A percentile compares a stretch with the other conserved stretches of the same genome.
Evolutionary conservation across 495 filamentous ascomycete species (phyloP).

Genomic region (Xylaria acuta): DNA sequence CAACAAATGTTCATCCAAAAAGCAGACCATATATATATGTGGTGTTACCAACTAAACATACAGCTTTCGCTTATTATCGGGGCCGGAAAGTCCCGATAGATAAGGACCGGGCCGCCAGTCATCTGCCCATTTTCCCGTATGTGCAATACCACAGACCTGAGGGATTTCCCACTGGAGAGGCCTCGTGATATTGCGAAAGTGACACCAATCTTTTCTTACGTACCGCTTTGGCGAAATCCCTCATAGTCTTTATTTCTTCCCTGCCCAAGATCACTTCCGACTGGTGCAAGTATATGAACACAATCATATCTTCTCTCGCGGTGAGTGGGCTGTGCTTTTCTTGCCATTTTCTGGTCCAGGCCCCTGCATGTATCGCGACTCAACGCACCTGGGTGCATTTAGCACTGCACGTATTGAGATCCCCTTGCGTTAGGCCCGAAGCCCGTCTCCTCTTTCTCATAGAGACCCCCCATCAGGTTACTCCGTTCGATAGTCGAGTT

Average conservation of each 20-base stretch:
- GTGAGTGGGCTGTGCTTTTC: slow-evolving; percentile 11
- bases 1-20: background rate
- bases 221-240: background rate
- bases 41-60: background rate
- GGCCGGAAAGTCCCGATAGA: slow-evolving; percentile 9
- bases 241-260: background rate
- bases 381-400: background rate
- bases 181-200: slow-evolving; percentile 19
- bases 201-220: slow-evolving; percentile 2
- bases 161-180: slow-evolving; percentile 11
- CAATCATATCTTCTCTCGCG: background rate
- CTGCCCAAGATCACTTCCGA: slow-evolving; percentile 1
- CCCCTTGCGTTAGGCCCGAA: background rate
- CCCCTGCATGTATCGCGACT: background rate
- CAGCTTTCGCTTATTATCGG: slow-evolving; percentile 15
- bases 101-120: slow-evolving; percentile 9
- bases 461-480: background rate
- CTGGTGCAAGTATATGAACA: slow-evolving; percentile 13
- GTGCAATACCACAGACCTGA: slow-evolving; percentile 11
- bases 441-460: background rate
- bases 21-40: background rate
- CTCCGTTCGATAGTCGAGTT: background rate
- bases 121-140: background rate
- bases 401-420: background rate
- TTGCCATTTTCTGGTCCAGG: background rate